Base-by-base conservation (phyloP, 495 filamentous ascomycete species). In the Evansstolkia leycettana region DNA sequence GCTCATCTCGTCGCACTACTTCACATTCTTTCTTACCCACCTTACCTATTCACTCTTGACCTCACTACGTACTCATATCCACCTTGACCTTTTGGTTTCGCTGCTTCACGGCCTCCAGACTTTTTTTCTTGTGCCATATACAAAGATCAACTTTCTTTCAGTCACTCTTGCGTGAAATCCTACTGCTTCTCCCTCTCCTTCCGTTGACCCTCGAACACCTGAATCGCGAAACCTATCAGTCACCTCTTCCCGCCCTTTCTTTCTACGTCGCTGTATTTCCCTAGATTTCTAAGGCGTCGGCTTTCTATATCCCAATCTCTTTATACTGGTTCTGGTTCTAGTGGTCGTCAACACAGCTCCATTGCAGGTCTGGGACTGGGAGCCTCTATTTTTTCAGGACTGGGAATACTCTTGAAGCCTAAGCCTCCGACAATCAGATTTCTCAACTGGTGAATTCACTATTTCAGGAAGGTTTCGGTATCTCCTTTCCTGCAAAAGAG, bases 341-440 rank as follows among this genome's bases (percentile, higher is more conserved):
- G 13, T 33, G 6, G 7, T 13, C 30, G n/a, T 33, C 30, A 31
- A 17, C 17, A 33, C 30, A 3, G 30, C 7, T 40, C 17, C 30
- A 34, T 19, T 26, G 31, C 38, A 31, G 36, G 34, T 31, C 34
- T 38, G 30, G 35, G 20, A 15, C 15, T 15, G 19, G 24, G 19
- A 37, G 19, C 17, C 26, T 33, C 31, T 39, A 15, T 20, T 37
- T 39, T 28, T 36, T 42, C 25, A 45, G 51, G 48, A 51, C 39
- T 37, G 38, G 37, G 28, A 48, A 41, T 25, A 38, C 34, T 36
- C 24, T 40, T 36, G 31, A 41, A 40, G 24, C 24, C 5, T 23
- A 29, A 29, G 5, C 11, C 5, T 29, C 5, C 28, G 28, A n/a
- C 28, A 15, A 29, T 29, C 5, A 29, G 28, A 29, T 15, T n/a